Evolutionary conservation across 1,139 yeast species (phyloP).

Genomic region (Suhomyces kunorum): DNA sequence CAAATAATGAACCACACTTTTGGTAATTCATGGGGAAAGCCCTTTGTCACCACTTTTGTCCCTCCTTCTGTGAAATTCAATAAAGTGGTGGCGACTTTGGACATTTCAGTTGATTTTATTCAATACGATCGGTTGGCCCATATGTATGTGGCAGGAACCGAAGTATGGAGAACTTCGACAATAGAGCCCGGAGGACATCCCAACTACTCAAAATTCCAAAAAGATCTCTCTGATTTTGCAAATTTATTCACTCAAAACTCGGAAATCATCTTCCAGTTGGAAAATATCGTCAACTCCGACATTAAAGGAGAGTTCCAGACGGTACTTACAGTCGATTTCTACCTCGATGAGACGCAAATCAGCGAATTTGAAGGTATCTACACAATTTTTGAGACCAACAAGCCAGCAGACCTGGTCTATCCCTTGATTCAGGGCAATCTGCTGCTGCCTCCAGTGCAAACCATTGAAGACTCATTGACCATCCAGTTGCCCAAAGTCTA

Average conservation of each 20-base stretch:
- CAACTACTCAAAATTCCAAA: slow-evolving; percentile 46
- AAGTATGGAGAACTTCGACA: slow-evolving; percentile 84
- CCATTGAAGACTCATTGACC: slow-evolving; percentile 29
- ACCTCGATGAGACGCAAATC: slow-evolving; percentile 22
- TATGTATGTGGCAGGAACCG: slow-evolving; percentile 62
- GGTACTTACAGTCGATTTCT: slow-evolving; percentile 54
- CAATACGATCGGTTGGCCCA: slow-evolving; percentile 81
- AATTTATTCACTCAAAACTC: slow-evolving; percentile 48
- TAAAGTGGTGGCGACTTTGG: slow-evolving; percentile 59
- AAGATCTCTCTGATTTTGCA: slow-evolving; percentile 65
- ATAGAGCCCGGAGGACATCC: slow-evolving; percentile 65
- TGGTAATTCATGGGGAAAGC: slow-evolving; percentile 61
- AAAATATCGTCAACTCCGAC: slow-evolving; percentile 58
- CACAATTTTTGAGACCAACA: slow-evolving; percentile 23
- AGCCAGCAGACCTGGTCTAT: slow-evolving; percentile 35
- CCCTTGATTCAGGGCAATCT: slow-evolving; percentile 27
- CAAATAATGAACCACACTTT: slow-evolving; percentile 48
- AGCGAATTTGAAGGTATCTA: slow-evolving; percentile 3
- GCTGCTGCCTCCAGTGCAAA: neutral
- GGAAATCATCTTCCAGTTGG: slow-evolving; percentile 51
- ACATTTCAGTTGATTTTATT: slow-evolving; percentile 61
- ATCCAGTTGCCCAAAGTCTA: slow-evolving; percentile 43
- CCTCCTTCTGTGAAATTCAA: slow-evolving; percentile 50
- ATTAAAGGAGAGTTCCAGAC: slow-evolving; percentile 65
- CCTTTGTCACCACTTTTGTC: slow-evolving; percentile 41